Conservation (phyloP, 78 protist species). For the Tieghemostelium lacteum region DNA sequence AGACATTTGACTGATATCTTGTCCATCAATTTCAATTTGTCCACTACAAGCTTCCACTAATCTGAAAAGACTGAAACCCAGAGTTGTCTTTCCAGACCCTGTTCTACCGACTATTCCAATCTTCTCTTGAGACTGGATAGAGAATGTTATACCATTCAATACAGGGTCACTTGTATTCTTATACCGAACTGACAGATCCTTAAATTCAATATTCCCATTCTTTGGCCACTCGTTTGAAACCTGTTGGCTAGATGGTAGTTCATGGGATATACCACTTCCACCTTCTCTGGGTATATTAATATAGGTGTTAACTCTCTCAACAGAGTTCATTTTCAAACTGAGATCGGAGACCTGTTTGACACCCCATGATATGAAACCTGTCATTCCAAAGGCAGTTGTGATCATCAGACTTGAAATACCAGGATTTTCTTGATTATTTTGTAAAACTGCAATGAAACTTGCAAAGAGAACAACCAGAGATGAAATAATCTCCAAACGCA, state of each 20-base stretch:
- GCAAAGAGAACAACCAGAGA: constrained; percentile 36
- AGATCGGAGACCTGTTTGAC: constrained; percentile 48
- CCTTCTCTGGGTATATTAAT: constrained; percentile 33
- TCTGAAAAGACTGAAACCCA: constrained; percentile 78
- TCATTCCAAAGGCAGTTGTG: constrained; percentile 62
- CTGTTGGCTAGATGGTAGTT: constrained; percentile 2
- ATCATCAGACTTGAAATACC: constrained; percentile 79
- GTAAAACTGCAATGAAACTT: constrained; percentile 28
- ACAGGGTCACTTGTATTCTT: constrained; percentile 72
- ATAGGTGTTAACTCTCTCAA: constrained; percentile 57
- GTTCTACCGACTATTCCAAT: constrained; percentile 92
- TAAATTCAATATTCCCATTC: constrained; percentile 60
- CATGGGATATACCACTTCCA: not conserved
- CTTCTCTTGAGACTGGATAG: constrained; percentile 73
- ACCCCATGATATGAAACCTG: constrained; percentile 10
- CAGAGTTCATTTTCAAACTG: constrained; percentile 85
- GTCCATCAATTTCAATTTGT: constrained; percentile 74
- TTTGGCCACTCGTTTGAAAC: constrained; percentile 81
- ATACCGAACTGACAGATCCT: constrained; percentile 79
- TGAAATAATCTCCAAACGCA: constrained; percentile 83
- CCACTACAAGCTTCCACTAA: constrained; percentile 68
- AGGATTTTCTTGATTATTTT: not conserved
- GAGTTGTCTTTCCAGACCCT: constrained; percentile 88
- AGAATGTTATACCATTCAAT: constrained; percentile 75
- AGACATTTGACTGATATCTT: constrained; percentile 60